Base-by-base conservation (phyloP, 176 grass and related monocot genomes). In the Cymbopogon citratus region DNA sequence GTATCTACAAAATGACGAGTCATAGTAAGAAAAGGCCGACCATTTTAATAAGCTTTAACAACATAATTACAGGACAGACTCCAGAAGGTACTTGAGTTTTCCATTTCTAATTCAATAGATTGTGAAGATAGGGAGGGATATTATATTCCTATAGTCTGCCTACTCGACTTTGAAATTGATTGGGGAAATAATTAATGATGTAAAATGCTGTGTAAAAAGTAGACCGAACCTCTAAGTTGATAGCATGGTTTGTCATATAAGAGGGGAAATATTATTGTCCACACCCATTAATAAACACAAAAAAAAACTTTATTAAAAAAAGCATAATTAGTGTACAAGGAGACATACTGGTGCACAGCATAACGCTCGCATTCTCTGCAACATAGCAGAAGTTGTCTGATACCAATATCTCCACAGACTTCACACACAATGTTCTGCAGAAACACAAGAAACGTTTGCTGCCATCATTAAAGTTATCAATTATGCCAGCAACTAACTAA, bases 331-430 rank as follows among this genome's bases (percentile, higher is more conserved):
- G 11, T 13, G 63, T 36, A 66, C 46, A 39, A n/a, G 35, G 54
- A 80, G 54, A 74, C 87, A 84, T 88, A 88, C 87, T 67, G 87
- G 61, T 88, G 87, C 5, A 21, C 14, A 12, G 69, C 49, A 38
- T 62, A 69, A 71, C 13, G 15, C 8, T 46, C 62, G 81, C 87
- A 88, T 28, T 62, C 69, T 29, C 34, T 15, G 23, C 87, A 88
- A 31, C 46, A 26, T 75, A 88, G 7, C 28, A 88, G 23, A 74
- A 88, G 75, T 24, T 68, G 13, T 67, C 35, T 66, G 57, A 12
- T 74, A 80, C 87, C 87, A 80, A 75, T 56, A 84, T 68, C 61
- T 80, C 87, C 87, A 36, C 81, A 88, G 1, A 67, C 63, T 59
- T 88, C 81, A 40, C 87, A 88, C 44, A 88, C 38, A 13, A 16